Base-by-base conservation (phyloP, 2,329 filamentous ascomycete species). In the Lecanicillium sp. region DNA sequence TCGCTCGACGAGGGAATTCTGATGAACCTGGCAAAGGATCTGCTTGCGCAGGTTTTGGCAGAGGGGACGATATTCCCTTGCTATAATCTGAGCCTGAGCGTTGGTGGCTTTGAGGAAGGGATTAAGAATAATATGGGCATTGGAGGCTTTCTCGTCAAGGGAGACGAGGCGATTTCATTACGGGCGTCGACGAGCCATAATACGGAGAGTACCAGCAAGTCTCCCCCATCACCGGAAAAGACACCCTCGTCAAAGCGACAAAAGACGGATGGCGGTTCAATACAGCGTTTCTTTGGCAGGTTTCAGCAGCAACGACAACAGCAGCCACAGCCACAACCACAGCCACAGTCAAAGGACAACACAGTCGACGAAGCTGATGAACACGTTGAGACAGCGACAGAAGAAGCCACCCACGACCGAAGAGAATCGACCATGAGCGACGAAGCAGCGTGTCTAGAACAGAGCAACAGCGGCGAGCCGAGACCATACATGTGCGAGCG, bases 31-130 rank as follows among this genome's bases (percentile, higher is more conserved):
- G 83, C 86, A 9, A 87, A 80, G 55, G 80, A 73, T 16, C 66
- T 96, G 14, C 68, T 96, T 4, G 73, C 73, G 17, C 88, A 95
- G 50, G 79, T 94, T 27, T 70, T 86, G 9, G 72, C 75, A 2
- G 87, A 94, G 48, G 87, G 85, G 2, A 68, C 73, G 37, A 80
- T 85, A 13, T 96, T 88, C 87, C 92, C 92, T 6, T 96, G 92
- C 55, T 71, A 79, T n/a, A 92, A 95, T 54, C 68, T 98, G 8
- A 92, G 85, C 42, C 64, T 96, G 33, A 89, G 83, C 46, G 86
- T 96, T 17, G 81, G 79, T n/a, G 89, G 87, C 0, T 95, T 96
- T 47, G 89, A 96, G 57, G 88, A 95, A 47, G 85, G 86, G 3
- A 67, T 90, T 42, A 78, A 73, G 29, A 83, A 85, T 5, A 96